Evolutionary conservation across 139 green algal genomes (phyloP).

Genomic region (Chlorella sp.): DNA sequence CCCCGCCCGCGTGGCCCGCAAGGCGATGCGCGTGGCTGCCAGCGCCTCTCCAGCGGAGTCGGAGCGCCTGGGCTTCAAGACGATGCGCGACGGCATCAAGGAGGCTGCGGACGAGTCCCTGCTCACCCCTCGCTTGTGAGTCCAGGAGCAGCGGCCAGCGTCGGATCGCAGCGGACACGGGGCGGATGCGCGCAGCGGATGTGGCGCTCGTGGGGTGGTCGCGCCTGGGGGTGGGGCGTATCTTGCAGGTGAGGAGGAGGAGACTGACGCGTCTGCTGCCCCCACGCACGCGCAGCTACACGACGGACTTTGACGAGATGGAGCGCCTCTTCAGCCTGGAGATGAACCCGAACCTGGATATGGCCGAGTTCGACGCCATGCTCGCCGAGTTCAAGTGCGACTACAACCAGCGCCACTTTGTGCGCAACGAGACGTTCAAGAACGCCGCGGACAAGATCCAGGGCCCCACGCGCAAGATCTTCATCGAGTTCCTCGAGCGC

Average conservation of each 20-base stretch:
- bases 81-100: slow-evolving; percentile 25
- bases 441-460: slow-evolving; percentile 74
- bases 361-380: slow-evolving; percentile 80
- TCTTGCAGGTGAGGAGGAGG: not conserved
- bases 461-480: slow-evolving; percentile 86
- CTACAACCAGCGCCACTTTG: slow-evolving; percentile 99
- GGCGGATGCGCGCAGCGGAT: not conserved
- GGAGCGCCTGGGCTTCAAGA: slow-evolving; percentile 23
- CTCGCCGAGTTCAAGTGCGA: slow-evolving; percentile 94
- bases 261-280: not conserved
- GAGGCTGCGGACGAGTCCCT: slow-evolving; percentile 76
- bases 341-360: slow-evolving; percentile 90
- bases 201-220: too few species aligned
- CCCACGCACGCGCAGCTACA: slow-evolving; percentile 18
- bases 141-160: not conserved
- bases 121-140: slow-evolving; percentile 87
- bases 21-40: not conserved
- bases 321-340: slow-evolving; percentile 91
- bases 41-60: not conserved
- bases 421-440: slow-evolving; percentile 96
- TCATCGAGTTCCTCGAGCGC: slow-evolving; percentile 97
- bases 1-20: not conserved
- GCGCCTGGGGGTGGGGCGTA: too few species aligned
- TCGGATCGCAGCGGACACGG: not conserved
- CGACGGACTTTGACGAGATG: slow-evolving; percentile 97